Conservation (phyloP, 768 basidiomycete species). For the Boletus sp. region DNA sequence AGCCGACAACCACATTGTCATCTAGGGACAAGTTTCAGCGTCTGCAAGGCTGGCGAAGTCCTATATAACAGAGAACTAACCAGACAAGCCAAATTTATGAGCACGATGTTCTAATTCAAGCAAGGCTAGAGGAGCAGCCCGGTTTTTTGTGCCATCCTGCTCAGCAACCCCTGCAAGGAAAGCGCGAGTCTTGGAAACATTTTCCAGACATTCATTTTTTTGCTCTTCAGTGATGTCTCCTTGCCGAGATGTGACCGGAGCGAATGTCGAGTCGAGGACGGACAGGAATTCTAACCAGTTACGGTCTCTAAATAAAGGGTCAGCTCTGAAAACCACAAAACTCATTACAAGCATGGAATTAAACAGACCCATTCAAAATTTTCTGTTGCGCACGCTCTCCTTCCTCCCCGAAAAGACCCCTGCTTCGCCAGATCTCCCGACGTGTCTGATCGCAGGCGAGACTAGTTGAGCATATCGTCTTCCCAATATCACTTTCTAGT, state of each 20-base stretch:
- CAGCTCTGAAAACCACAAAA: constrained; percentile 5
- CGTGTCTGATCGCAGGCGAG: constrained; percentile 74
- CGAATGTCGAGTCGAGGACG: constrained; percentile 66
- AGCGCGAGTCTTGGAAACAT: constrained; percentile 43
- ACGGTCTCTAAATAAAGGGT: constrained; percentile 56
- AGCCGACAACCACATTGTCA: constrained; percentile 38
- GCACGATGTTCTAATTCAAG: constrained; percentile 74
- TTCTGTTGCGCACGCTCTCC: constrained; percentile 56
- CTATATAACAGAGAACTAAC: constrained; percentile 24
- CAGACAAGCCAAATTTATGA: constrained; percentile 44
- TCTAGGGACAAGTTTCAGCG: constrained; percentile 37
- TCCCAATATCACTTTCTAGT: constrained; percentile 67
- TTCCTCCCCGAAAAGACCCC: constrained; percentile 60
- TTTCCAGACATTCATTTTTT: constrained; percentile 38
- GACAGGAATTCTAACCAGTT: constrained; percentile 87
- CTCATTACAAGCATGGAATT: constrained; percentile 2
- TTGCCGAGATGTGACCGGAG: constrained; percentile 31
- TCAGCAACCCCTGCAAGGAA: constrained; percentile 59
- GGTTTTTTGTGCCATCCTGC: constrained; percentile 67
- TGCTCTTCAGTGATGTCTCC: constrained; percentile 33
- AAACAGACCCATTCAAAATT: constrained; percentile 57
- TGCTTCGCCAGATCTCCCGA: constrained; percentile 62
- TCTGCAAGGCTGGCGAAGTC: neutral
- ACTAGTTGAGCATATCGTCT: constrained; percentile 64
- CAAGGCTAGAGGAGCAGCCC: constrained; percentile 70